Evolutionary conservation across 495 filamentous ascomycete genomes (phyloP).

Genomic region (Annulohypoxylon moriforme): DNA sequence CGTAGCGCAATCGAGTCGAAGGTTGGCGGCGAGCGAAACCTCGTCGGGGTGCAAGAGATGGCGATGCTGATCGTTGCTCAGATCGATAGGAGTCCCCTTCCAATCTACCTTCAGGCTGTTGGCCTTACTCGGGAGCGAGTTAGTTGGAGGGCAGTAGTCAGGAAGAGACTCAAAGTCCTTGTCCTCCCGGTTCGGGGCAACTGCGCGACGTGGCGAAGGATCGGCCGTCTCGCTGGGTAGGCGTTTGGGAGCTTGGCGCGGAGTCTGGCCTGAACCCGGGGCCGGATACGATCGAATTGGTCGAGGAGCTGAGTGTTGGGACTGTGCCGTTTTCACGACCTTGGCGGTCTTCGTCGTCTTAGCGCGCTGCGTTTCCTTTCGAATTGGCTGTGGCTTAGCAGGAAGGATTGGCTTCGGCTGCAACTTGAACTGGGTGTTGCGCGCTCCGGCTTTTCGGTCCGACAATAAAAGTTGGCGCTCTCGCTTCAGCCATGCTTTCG

Average conservation of each 20-base stretch:
- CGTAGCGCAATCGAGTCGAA: slow-evolving; percentile 87
- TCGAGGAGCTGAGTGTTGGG: slow-evolving; percentile 42
- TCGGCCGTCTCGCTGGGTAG: slow-evolving; percentile 55
- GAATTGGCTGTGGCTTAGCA: slow-evolving; percentile 46
- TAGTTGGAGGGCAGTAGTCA: slow-evolving; percentile 80
- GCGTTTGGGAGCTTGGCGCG: slow-evolving; percentile 28
- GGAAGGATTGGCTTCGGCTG: slow-evolving; percentile 57
- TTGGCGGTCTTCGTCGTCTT: slow-evolving; percentile 53
- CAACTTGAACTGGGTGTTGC: slow-evolving; percentile 47
- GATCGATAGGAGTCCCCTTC: slow-evolving; percentile 84
- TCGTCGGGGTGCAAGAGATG: slow-evolving; percentile 84
- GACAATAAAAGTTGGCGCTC: slow-evolving; percentile 70
- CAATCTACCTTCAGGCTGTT: slow-evolving; percentile 87
- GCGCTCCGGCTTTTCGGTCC: slow-evolving; percentile 54
- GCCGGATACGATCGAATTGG: slow-evolving; percentile 44
- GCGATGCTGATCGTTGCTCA: slow-evolving; percentile 81
- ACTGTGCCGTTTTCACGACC: slow-evolving; percentile 60
- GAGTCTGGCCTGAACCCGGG: slow-evolving; percentile 29
- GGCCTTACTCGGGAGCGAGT: slow-evolving; percentile 67
- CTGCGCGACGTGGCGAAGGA: slow-evolving; percentile 52
- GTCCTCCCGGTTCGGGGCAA: slow-evolving; percentile 77
- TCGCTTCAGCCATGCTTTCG: slow-evolving; percentile 68
- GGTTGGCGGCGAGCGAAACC: slow-evolving; percentile 77
- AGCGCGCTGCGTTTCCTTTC: slow-evolving; percentile 49
- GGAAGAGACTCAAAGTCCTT: slow-evolving; percentile 83